Evolutionary conservation across 2,329 filamentous ascomycete genomes (phyloP).

Genomic region (Trichoderma harzianum): DNA sequence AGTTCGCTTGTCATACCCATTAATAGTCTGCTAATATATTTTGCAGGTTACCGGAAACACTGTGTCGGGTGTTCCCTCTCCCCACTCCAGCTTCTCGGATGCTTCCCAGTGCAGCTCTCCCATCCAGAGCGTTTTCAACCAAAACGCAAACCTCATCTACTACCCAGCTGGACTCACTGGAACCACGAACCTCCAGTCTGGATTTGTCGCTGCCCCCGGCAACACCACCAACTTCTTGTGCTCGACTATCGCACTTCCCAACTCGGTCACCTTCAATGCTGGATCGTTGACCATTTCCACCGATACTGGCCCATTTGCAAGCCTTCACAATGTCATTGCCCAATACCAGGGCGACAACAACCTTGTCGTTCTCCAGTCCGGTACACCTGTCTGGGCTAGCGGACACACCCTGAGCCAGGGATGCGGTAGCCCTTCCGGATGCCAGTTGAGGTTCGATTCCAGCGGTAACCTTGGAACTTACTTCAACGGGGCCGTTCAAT

Average conservation of each 20-base stretch:
- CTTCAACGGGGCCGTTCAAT: conserved; percentile 16
- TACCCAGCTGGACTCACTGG: conserved; percentile 23
- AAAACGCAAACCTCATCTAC: conserved; percentile 25
- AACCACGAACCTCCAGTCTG: conserved; percentile 22
- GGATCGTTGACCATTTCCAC: conserved; percentile 23
- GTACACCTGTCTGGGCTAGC: conserved; percentile 21
- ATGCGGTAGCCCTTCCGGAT: conserved; percentile 19
- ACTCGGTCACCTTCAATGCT: conserved; percentile 19
- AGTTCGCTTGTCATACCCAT: background rate
- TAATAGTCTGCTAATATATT: background rate
- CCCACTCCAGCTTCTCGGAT: conserved; percentile 24
- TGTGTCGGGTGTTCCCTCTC: conserved; percentile 21
- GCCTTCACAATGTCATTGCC: conserved; percentile 23
- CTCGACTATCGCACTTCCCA: conserved; percentile 22
- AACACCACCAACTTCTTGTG: conserved; percentile 29
- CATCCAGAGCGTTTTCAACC: conserved; percentile 23
- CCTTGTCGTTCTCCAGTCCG: conserved; percentile 22
- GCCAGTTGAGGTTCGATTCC: conserved; percentile 18
- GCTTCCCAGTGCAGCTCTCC: conserved; percentile 21
- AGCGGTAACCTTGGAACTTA: conserved; percentile 20
- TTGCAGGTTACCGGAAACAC: conserved; percentile 24
- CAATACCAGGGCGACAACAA: conserved; percentile 29
- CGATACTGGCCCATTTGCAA: conserved; percentile 20
- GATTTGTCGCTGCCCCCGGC: conserved; percentile 22
- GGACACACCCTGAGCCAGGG: conserved; percentile 20